Conservation (phyloP, 2,329 filamentous ascomycete genomes). For the Didymella lethalis region DNA sequence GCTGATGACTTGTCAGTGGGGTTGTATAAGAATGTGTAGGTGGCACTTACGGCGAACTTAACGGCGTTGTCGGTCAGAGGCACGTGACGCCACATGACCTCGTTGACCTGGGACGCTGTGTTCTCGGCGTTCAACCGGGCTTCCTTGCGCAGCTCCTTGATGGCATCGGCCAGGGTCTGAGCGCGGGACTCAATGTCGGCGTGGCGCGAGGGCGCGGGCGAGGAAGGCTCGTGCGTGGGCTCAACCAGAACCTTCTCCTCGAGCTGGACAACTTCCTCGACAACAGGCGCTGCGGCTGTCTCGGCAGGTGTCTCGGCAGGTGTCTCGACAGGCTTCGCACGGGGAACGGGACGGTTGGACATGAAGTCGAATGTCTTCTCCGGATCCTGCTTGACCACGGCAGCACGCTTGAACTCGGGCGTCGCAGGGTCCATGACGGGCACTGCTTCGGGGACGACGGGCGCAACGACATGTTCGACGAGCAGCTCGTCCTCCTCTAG, state of each 20-base stretch:
- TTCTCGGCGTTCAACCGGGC: slow-evolving; percentile 22
- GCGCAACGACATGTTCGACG: slow-evolving; percentile 31
- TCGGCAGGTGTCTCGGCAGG: slow-evolving; percentile 24
- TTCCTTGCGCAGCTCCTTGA: slow-evolving; percentile 26
- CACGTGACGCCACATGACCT: slow-evolving; percentile 39
- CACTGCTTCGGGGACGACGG: slow-evolving; percentile 21
- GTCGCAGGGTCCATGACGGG: slow-evolving; percentile 42
- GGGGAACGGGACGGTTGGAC: slow-evolving; percentile 46
- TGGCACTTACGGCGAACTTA: slow-evolving; percentile 48
- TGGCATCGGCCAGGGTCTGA: slow-evolving; percentile 23
- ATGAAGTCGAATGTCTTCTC: slow-evolving; percentile 49
- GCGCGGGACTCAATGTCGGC: slow-evolving; percentile 29
- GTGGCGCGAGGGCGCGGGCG: slow-evolving; percentile 17
- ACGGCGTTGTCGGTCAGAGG: slow-evolving; percentile 38
- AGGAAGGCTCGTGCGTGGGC: slow-evolving; percentile 13
- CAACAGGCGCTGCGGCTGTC: slow-evolving; percentile 48
- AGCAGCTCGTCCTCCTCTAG: slow-evolving; percentile 30
- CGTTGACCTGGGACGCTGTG: slow-evolving; percentile 18
- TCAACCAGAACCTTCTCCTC: slow-evolving; percentile 13
- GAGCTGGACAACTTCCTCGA: slow-evolving; percentile 50
- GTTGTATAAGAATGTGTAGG: neutral
- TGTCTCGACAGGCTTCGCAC: slow-evolving; percentile 30
- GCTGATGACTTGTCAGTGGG: slow-evolving; percentile 58
- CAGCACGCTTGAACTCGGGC: slow-evolving; percentile 35
- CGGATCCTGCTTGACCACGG: slow-evolving; percentile 39